phyloP scores from a whole-genome alignment of 257 asterid genomes.

The Solanum paucissectum region DNA sequence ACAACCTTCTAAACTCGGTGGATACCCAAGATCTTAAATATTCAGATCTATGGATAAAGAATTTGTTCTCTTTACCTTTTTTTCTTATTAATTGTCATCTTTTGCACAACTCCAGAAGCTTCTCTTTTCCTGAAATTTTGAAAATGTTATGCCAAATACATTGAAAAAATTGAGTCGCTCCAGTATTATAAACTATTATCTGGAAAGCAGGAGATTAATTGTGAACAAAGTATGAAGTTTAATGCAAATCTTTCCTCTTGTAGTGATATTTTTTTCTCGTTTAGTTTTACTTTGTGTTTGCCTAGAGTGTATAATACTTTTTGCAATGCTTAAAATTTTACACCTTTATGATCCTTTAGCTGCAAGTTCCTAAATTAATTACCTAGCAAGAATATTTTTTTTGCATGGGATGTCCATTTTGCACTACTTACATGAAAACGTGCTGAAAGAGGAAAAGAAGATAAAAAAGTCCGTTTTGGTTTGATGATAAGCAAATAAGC shows the following conservation, averaged over 20 bases:
- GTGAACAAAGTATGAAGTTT: background rate
- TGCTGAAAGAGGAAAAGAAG: background rate
- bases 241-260: background rate
- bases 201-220: background rate
- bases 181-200: background rate
- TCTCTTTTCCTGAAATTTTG: background rate
- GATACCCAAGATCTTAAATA: background rate
- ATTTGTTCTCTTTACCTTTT: background rate
- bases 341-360: background rate
- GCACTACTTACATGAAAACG: background rate
- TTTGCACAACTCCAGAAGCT: background rate
- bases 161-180: background rate
- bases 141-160: background rate
- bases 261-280: background rate
- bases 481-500: background rate
- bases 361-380: background rate
- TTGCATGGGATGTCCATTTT: background rate
- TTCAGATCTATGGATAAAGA: background rate
- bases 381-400: background rate
- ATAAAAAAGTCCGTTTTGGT: background rate
- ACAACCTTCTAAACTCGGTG: too few relatives aligned
- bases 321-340: background rate
- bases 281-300: background rate
- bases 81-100: background rate
- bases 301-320: background rate